Evolutionary conservation across 768 basidiomycete species (phyloP).

Genomic region (Leccinum subtestaceum): DNA sequence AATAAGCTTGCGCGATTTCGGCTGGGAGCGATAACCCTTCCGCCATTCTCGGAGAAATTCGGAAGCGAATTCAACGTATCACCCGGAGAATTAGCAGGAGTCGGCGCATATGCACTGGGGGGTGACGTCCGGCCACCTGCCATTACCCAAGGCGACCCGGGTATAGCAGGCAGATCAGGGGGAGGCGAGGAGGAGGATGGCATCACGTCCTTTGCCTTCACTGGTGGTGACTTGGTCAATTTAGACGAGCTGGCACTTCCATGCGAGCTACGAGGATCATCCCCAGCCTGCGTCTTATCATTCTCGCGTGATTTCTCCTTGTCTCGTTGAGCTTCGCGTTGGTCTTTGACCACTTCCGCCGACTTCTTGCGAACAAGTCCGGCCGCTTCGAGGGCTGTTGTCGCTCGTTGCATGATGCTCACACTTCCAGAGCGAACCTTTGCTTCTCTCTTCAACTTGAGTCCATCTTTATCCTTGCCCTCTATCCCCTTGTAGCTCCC

Average conservation of each 20-base stretch:
- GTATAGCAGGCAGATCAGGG: conserved; percentile 35
- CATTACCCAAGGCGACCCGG: conserved; percentile 75
- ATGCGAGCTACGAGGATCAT: conserved; percentile 65
- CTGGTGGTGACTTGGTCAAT: conserved; percentile 67
- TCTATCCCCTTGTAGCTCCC: conserved; percentile 54
- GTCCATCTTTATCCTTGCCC: conserved; percentile 43
- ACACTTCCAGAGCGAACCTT: conserved; percentile 86
- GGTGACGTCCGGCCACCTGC: conserved; percentile 44
- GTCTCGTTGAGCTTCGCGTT: conserved; percentile 46
- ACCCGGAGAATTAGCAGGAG: conserved; percentile 53
- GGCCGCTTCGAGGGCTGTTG: conserved; percentile 84
- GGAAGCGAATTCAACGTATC: conserved; percentile 49
- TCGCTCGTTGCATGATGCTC: conserved; percentile 94
- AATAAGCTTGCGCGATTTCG: conserved; percentile 79
- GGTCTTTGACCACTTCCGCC: conserved; percentile 66
- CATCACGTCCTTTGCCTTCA: conserved; percentile 48
- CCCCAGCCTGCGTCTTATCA: conserved; percentile 42
- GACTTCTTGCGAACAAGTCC: conserved; percentile 84
- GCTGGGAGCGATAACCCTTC: conserved; percentile 36
- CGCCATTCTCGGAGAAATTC: conserved; percentile 33
- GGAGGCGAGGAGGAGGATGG: conserved; percentile 51
- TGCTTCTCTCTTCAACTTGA: conserved; percentile 48
- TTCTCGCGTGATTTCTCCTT: conserved; percentile 42
- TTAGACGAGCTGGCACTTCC: conserved; percentile 57
- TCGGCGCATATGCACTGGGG: conserved; percentile 36